Evolutionary conservation across 371 early-diverging fungal genomes (phyloP), one percentile per base, ranked within the genome.

Genomic region (Rhizopus arrhizus): DNA sequence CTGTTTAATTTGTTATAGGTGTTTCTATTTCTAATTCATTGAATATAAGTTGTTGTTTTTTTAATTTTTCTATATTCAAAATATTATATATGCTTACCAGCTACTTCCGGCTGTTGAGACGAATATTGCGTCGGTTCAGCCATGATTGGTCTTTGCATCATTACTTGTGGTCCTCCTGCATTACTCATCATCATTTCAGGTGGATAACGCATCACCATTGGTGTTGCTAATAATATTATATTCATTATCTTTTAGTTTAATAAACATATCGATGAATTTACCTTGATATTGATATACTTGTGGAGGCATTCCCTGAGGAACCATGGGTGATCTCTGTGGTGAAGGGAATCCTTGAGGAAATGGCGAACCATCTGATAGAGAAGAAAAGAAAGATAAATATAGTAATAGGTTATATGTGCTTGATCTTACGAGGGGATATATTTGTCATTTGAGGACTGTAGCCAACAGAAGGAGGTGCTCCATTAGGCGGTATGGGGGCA

Each of bases 261-360:
- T 12, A 53, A 31, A 11, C 11, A 11, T 51, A 13, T n/a, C 48
- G n/a, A 13, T 47, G n/a, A 41, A 3, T 15, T 61, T 62, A n/a
- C 77, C 81, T 52, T 81, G 77, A 42, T 81, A 83, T 59, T 78
- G 81, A 65, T 83, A 85, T 16, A 83, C 67, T 36, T 77, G 82
- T 15, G 80, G 78, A 33, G 77, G 81, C 64, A 77, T 78, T 11
- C 80, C 82, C 22, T 77, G 71, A 1, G 83, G 81, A 2, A 78
- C 71, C 78, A 85, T 83, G 11, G 72, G 74, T 4, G 78, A 74
- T 61, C 81, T 66, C 48, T 80, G 81, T 43, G 81, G 81, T 13
- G 81, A 80, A 40, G 76, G 70, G 31, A 70, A 80, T 1, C 73
- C 74, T 65, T 77, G 80, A 33, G 78, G 74, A 56, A 72, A 77